Percentiles rank a stretch among this genome's conserved stretches.
Conservation (phyloP, 179 eudicot species). For the Pouteria campechiana region DNA sequence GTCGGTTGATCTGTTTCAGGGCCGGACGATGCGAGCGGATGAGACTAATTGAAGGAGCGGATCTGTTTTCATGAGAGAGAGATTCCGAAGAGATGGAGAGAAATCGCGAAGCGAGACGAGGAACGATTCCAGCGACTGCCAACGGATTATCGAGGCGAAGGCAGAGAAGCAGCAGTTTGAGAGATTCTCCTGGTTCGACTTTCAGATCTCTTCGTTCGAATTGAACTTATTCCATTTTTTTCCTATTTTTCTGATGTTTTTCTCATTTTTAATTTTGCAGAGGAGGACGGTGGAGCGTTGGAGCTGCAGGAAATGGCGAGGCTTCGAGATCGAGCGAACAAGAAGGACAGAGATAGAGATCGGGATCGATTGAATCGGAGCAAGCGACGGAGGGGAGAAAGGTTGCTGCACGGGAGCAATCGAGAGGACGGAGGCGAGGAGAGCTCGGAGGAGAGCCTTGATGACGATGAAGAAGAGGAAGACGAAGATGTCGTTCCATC, state of each 20-base stretch:
- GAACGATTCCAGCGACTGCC: constrained; percentile 34
- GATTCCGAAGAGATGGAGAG: constrained; percentile 48
- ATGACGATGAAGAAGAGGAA: constrained; percentile 69
- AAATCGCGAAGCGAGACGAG: constrained; percentile 78
- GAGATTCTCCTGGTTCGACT: constrained; percentile 80
- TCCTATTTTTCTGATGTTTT: not conserved
- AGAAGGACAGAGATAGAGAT: constrained; percentile 54
- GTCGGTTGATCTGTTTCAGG: not conserved
- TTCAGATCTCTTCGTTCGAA: constrained; percentile 15
- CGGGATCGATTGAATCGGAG: constrained; percentile 38
- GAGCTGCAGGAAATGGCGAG: constrained; percentile 60
- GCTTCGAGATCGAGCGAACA: constrained; percentile 50
- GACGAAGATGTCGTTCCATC: constrained; percentile 16
- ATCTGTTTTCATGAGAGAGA: not conserved
- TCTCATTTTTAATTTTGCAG: constrained; percentile 16
- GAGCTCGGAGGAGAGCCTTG: constrained; percentile 76
- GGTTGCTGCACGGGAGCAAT: constrained; percentile 26
- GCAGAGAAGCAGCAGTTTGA: constrained; percentile 43
- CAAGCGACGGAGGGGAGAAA: constrained; percentile 52
- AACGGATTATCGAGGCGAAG: constrained; percentile 65
- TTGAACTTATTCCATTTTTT: not conserved
- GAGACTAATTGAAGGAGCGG: too few species aligned
- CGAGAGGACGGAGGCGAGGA: constrained; percentile 46
- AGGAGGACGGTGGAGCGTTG: constrained; percentile 49
- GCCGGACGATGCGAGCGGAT: not conserved